Evolutionary conservation across 2,329 filamentous ascomycete genomes (phyloP).

Genomic region (Plenodomus lindquistii): DNA sequence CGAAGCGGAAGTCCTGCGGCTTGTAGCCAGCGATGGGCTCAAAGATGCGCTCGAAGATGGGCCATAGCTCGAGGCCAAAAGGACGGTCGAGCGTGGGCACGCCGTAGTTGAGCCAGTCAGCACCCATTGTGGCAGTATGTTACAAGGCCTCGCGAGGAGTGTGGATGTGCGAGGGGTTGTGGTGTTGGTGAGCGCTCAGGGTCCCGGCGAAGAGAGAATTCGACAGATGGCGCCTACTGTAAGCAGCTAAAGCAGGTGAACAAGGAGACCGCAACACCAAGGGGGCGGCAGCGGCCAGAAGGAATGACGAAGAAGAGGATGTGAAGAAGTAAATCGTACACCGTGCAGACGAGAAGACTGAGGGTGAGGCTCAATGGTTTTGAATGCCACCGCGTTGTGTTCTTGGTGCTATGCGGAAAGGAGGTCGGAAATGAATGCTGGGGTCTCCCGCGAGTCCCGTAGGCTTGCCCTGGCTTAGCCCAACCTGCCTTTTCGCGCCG

Average conservation of each 20-base stretch:
- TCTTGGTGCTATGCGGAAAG: conserved; percentile 34
- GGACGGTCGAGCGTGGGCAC: conserved; percentile 85
- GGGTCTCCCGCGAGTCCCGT: conserved; percentile 34
- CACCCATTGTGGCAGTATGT: conserved; percentile 50
- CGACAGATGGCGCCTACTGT: conserved; percentile 12
- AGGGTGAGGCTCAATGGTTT: conserved; percentile 19
- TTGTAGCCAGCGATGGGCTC: conserved; percentile 77
- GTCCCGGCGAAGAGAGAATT: conserved; percentile 5
- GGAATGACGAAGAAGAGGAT: conserved; percentile 39
- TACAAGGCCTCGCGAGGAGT: conserved; percentile 3
- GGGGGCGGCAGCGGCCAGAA: conserved; percentile 34
- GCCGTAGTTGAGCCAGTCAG: conserved; percentile 57
- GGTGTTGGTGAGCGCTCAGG: conserved; percentile 7
- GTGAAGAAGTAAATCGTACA: conserved; percentile 23
- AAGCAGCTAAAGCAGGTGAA: conserved; percentile 13
- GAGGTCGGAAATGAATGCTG: conserved; percentile 42
- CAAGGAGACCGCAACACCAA: conserved; percentile 16
- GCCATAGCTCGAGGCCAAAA: conserved; percentile 91
- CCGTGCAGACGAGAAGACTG: conserved; percentile 15
- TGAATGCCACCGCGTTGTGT: conserved; percentile 30
- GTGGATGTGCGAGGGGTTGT: conserved; percentile 5
- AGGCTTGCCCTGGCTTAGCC: conserved; percentile 10
- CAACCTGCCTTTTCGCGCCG: conserved; percentile 8
- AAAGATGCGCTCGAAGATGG: conserved; percentile 88
- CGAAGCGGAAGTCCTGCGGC: conserved; percentile 83